phyloP scores from a whole-genome alignment of 768 basidiomycete species.

The Cystobasidium onofrii region DNA sequence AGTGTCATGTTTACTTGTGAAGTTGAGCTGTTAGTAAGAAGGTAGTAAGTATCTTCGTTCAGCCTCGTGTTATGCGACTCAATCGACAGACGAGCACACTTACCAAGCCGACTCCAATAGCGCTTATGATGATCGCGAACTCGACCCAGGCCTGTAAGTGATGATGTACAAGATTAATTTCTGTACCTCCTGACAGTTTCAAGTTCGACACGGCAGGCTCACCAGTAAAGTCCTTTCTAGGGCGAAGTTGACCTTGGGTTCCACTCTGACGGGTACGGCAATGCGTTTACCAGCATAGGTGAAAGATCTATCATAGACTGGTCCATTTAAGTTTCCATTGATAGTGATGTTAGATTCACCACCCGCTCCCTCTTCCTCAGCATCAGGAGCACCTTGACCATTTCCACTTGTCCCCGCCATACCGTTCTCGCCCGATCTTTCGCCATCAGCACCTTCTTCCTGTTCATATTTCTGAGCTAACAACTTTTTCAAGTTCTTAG shows the following conservation, averaged over 20 bases:
- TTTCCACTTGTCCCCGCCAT: slow-evolving; percentile 34
- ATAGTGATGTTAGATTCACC: slow-evolving; percentile 17
- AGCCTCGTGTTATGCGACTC: too few relatives aligned
- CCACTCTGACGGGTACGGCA: slow-evolving; percentile 85
- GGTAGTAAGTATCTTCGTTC: neutral
- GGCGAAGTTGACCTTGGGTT: slow-evolving; percentile 97
- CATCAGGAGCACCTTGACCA: neutral
- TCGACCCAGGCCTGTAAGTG: slow-evolving; percentile 71
- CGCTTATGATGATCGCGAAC: slow-evolving; percentile 74
- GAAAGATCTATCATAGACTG: slow-evolving; percentile 55
- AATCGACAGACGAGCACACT: too few relatives aligned
- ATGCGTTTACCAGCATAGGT: slow-evolving; percentile 79
- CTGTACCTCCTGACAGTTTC: neutral
- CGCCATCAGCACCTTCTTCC: slow-evolving; percentile 37
- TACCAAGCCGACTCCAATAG: slow-evolving; percentile 73
- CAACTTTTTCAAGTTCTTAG: slow-evolving; percentile 52
- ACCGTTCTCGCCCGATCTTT: slow-evolving; percentile 36
- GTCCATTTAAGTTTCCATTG: neutral
- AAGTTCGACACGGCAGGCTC: neutral
- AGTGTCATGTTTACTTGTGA: slow-evolving; percentile 60
- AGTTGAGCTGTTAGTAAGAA: slow-evolving; percentile 51
- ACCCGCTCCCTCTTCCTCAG: slow-evolving; percentile 41
- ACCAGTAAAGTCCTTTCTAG: slow-evolving; percentile 63
- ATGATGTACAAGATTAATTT: neutral
- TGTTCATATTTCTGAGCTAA: slow-evolving; percentile 44